Base-by-base conservation (phyloP, 352 stramenopile species). In the Phytophthora europaea region DNA sequence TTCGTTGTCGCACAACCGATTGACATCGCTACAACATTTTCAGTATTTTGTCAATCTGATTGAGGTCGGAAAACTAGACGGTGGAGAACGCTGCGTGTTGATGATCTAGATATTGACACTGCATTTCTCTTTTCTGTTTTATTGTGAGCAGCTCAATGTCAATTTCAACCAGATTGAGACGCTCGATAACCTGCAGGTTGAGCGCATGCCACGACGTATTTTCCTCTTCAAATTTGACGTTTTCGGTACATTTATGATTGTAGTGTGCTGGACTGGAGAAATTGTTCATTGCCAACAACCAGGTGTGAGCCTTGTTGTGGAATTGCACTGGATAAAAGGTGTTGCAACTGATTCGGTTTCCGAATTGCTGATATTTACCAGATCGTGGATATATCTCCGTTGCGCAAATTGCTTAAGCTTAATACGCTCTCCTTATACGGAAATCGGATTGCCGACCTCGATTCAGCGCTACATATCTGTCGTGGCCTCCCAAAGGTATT, bases 1-100 rank as follows among this genome's bases (percentile, higher is more conserved):
- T n/a, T 95, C 89, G 28, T 74, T 95, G 3, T 95, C 89, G 6
- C 89, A 95, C 83, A 95, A 95, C 67, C 75, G 72, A 18, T 74
- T 95, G 23, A 64, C 71, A 26, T 87, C 81, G 45, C 72, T 95
- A 2, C 63, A 88, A 5, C 66, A 88, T 33, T 95, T 94, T 45
- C 76, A 92, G 72, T 70, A 89, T 62, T 82, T 94, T 18, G 78
- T 76, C 47, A 94, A 92, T 70, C 71, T 95, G 69, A 74, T 94
- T 31, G 89, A 95, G 71, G 87, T 95, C 59, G 26, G 38, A 7
- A n/a, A 58, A 22, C 43, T 36, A 50, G 5, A 55, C 23, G 16
- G 48, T 62, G 12, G 4, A 22, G 15, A 48, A 20, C 43, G 18
- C 45, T 20, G 38, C 4, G 38, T 47, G 15, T 47, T 33, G 5